Base-by-base conservation (phyloP, 345 rosid genomes). In the Pistacia integerrima region DNA sequence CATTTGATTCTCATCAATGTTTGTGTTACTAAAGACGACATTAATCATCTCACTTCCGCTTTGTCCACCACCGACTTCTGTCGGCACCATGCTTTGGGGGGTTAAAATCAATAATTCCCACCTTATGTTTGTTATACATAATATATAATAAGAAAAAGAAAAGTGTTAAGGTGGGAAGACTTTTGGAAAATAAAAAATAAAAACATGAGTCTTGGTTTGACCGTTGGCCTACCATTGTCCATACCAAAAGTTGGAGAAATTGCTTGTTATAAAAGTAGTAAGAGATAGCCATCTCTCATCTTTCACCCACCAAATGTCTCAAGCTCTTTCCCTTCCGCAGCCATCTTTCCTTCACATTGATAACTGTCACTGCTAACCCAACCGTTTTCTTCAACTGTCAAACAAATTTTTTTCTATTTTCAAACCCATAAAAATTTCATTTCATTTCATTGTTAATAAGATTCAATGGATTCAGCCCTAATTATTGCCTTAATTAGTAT, bases 161-260 rank as follows among this genome's bases (percentile, higher is more conserved):
- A 13, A 54, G 18, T 6, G 57, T 54, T 54, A 54, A 54, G 16
- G 57, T 54, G 57, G 5, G 54, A 38, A 38, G 49, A 18, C 12
- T 38, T 18, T 64, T 11, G n/a, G 6, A n/a, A 67, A 66, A 65
- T 4, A 11, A 67, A 68, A 68, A n/a, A 2, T 18, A 11, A n/a
- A 70, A 9, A 5, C 12, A 13, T 16, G 11, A 60, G 44, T 52
- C 62, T 66, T 25, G 55, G 72, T 76, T 76, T 76, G 74, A 76
- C 74, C 74, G 79, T 76, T 76, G 79, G 79, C 79, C 79, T 76
- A 76, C 79, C 74, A 54, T 62, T 61, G 69, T 76, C 79, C 62
- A 69, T 7, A 41, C 46, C 46, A 41, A 7, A 5, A n/a, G 74
- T 76, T 57, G 73, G 78, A 76, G 67, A 60, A 61, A 18, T 76